These are phyloP conservation scores for Fusarium goolgardi DNA, from an alignment of 2,329 filamentous ascomycete species.

Conservation along the genomic window DNA sequence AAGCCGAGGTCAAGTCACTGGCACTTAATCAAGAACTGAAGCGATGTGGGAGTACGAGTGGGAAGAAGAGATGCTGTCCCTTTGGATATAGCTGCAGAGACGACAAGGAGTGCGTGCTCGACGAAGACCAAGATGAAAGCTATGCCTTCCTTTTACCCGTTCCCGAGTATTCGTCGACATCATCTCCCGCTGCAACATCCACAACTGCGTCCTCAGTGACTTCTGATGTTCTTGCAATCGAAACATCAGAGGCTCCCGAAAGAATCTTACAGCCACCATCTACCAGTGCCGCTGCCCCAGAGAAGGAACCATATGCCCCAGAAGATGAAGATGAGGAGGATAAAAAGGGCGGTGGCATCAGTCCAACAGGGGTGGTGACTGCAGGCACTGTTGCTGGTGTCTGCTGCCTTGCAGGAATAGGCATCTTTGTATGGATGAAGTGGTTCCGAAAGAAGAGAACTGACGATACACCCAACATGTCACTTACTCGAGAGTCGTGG, in stretches of 20 bases:
- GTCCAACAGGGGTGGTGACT: constrained; percentile 40
- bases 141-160: constrained; percentile 40
- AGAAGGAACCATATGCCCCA: constrained; percentile 21
- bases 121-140: constrained; percentile 37
- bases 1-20: constrained; percentile 38
- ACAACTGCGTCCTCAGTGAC: constrained; percentile 11
- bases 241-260: constrained; percentile 37
- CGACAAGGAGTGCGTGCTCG: constrained; percentile 35
- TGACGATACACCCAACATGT: constrained; percentile 10
- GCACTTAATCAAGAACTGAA: constrained; percentile 36
- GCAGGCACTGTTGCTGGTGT: constrained; percentile 43
- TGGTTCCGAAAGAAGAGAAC: constrained; percentile 40
- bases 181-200: constrained; percentile 13
- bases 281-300: constrained; percentile 11
- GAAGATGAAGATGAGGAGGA: constrained; percentile 13
- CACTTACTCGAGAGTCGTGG: constrained; percentile 33
- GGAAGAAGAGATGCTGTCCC: constrained; percentile 40
- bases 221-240: constrained; percentile 29
- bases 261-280: constrained; percentile 22
- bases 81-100: constrained; percentile 44
- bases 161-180: constrained; percentile 24
- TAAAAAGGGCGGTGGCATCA: constrained; percentile 16
- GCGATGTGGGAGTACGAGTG: constrained; percentile 34
- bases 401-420: constrained; percentile 39
- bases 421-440: constrained; percentile 45